phyloP scores from a whole-genome alignment of 345 rosid species.

The Stellera chamaejasme region DNA sequence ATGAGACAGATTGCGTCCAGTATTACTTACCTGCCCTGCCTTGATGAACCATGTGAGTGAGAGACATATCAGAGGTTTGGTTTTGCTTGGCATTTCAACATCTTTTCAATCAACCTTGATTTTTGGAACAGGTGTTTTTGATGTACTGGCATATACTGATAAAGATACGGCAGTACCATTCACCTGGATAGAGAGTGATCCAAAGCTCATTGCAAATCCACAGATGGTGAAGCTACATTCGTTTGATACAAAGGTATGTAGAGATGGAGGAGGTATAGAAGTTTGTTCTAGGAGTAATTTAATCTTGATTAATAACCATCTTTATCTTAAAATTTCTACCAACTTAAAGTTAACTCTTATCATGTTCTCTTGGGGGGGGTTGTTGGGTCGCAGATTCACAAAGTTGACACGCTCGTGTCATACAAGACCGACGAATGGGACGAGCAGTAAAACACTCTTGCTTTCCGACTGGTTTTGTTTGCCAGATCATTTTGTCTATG shows the following conservation, averaged over 20 bases:
- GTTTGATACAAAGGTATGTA: constrained; percentile 76
- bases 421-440: constrained; percentile 98
- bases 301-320: neutral
- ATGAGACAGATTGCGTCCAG: constrained; percentile 96
- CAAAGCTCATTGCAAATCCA: constrained; percentile 90
- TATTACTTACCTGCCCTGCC: constrained; percentile 93
- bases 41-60: constrained; percentile 86
- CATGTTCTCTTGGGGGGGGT: neutral
- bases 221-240: constrained; percentile 98
- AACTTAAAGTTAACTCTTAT: neutral
- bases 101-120: neutral
- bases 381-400: constrained; percentile 74
- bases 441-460: constrained; percentile 34
- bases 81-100: neutral
- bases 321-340: neutral
- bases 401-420: constrained; percentile 90
- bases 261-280: neutral
- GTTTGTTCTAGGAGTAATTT: too few species aligned
- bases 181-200: constrained; percentile 95
- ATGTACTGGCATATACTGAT: constrained; percentile 90
- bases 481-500: constrained; percentile 16
- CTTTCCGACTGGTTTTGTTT: too few species aligned
- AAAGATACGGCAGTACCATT: constrained; percentile 87
- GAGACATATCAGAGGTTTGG: constrained; percentile 5
- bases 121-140: constrained; percentile 65